These are phyloP conservation scores for Xylaria sp. DNA, from an alignment of 2,329 filamentous ascomycete species.

Conservation along the genomic window DNA sequence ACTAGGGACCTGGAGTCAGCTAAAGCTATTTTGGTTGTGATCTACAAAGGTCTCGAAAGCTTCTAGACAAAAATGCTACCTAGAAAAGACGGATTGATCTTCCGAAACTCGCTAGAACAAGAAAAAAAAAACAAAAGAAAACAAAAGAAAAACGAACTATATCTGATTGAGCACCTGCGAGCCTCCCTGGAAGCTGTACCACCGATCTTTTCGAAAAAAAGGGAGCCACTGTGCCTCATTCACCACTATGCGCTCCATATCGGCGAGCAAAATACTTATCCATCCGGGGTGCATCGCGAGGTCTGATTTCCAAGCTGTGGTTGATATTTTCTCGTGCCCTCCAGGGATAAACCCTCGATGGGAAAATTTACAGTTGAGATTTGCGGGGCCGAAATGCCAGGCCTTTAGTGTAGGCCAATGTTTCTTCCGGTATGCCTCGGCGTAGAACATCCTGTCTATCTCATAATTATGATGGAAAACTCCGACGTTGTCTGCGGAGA, in stretches of 20 bases:
- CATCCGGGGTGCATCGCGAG: neutral
- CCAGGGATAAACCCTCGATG: neutral
- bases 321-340: neutral
- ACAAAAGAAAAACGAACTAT: too few species aligned
- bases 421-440: neutral
- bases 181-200: neutral
- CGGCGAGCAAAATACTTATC: neutral
- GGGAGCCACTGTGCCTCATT: slow-evolving; percentile 5
- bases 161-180: neutral
- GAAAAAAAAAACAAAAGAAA: too few species aligned
- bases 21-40: too few species aligned
- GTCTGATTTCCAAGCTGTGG: neutral
- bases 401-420: neutral
- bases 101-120: too few species aligned
- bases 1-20: neutral
- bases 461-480: neutral
- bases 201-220: slow-evolving; percentile 12
- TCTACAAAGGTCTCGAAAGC: too few species aligned
- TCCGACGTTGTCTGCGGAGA: neutral
- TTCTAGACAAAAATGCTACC: too few species aligned
- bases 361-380: neutral
- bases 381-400: slow-evolving; percentile 1
- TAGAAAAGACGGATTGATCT: too few species aligned
- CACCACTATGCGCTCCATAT: neutral
- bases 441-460: neutral